Evolutionary conservation across 2,329 filamentous ascomycete genomes (phyloP).

Genomic region (Cladosporium velox): DNA sequence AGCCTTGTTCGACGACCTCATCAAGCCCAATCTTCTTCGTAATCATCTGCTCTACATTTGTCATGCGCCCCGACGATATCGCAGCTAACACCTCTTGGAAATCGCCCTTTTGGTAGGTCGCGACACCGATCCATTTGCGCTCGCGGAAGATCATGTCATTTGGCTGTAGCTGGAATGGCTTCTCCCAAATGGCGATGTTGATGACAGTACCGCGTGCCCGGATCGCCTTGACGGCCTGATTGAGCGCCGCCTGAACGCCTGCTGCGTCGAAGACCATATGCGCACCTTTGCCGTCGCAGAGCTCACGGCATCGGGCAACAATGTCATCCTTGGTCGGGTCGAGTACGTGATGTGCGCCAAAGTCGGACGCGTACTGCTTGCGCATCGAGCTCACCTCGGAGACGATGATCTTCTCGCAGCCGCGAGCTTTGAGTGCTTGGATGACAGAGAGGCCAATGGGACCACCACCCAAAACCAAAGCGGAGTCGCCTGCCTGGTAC

Average conservation of each 20-base stretch:
- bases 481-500: conserved; percentile 49
- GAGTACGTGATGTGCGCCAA: conserved; percentile 55
- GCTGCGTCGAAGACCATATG: conserved; percentile 57
- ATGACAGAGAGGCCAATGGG: conserved; percentile 57
- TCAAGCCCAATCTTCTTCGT: conserved; percentile 50
- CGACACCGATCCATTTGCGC: conserved; percentile 54
- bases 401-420: conserved; percentile 54
- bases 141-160: conserved; percentile 58
- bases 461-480: conserved; percentile 55
- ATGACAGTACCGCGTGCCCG: conserved; percentile 55
- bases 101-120: conserved; percentile 55
- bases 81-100: conserved; percentile 53
- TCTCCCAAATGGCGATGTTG: conserved; percentile 60
- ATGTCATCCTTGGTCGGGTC: conserved; percentile 54
- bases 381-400: conserved; percentile 53
- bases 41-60: conserved; percentile 50
- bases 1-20: conserved; percentile 51
- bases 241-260: conserved; percentile 54
- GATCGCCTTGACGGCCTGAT: conserved; percentile 51
- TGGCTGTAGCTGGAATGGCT: conserved; percentile 50
- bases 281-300: conserved; percentile 50
- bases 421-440: conserved; percentile 47
- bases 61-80: conserved; percentile 44
- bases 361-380: conserved; percentile 52
- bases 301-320: conserved; percentile 44